Base-by-base conservation (phyloP, 208 protist species). In the Perkinsela sp. region DNA sequence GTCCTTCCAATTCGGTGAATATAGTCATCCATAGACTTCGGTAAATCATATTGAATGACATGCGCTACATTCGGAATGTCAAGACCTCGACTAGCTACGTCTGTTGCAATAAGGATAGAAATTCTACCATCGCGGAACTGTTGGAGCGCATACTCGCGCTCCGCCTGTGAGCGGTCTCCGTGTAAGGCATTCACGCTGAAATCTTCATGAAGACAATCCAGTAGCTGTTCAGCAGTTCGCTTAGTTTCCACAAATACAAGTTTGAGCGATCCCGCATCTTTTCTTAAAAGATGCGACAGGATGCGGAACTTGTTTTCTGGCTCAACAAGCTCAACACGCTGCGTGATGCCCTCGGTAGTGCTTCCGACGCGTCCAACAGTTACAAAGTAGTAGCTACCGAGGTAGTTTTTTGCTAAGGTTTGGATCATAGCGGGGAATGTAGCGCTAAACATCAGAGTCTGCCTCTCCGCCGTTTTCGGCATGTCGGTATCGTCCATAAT, bases 1-100 rank as follows among this genome's bases (percentile, higher is more conserved):
- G 97, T 99, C 80, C 97, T 88, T 72, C 97, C 97, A 75, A 99
- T 99, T 70, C 97, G 85, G 81, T 99, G 96, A 2, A 98, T 92
- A 80, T 99, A 99, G 75, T 97, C 93, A 69, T 98, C 94, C 73
- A 99, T 96, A 84, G 95, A 92, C 68, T 80, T 87, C 22, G 96
- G 94, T 68, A 98, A 76, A 78, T 97, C 93, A 78, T 96, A 97
- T 78, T 98, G 97, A 16, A 98, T 89, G 40, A 98, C 95, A 66
- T 95, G 74, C n/a, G 76, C 67, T 28, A 98, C 95, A 68, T 96
- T 89, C 15, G 92, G 91, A 71, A 98, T 96, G 73, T 98, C 96
- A 2, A 98, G 79, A 2, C 95, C 95, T 68, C 95, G 88, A 16
- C 91, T 91, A 16, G 94, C 94, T 15, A 98, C 94, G 75, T 98